These are phyloP conservation scores for Oryza rufipogon DNA, from an alignment of 176 grass and related monocot genomes.

Conservation along the genomic window DNA sequence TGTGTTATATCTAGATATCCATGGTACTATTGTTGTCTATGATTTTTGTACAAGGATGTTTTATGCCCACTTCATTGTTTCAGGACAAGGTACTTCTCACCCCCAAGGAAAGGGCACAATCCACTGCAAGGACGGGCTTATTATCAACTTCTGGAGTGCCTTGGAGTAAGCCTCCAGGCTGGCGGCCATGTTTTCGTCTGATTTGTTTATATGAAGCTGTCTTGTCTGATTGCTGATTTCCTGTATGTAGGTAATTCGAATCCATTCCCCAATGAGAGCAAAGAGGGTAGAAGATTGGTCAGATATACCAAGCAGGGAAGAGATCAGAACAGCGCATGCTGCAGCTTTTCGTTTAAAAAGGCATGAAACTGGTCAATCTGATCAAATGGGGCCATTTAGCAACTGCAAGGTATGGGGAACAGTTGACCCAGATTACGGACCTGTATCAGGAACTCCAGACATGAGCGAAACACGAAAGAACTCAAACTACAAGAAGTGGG, in stretches of 20 bases:
- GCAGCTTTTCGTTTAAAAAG: slow-evolving; percentile 71
- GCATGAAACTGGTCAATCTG: slow-evolving; percentile 50
- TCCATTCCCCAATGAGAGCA: slow-evolving; percentile 95
- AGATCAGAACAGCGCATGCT: slow-evolving; percentile 62
- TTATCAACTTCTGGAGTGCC: slow-evolving; percentile 98
- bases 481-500: slow-evolving; percentile 89
- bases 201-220: background rate
- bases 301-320: slow-evolving; percentile 78
- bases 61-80: slow-evolving; percentile 43
- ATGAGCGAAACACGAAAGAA: slow-evolving; percentile 69
- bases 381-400: slow-evolving; percentile 63
- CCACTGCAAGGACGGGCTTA: slow-evolving; percentile 95
- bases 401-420: slow-evolving; percentile 95
- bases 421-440: slow-evolving; percentile 59
- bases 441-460: slow-evolving; percentile 76
- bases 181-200: background rate
- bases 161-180: slow-evolving; percentile 66
- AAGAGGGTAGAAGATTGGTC: slow-evolving; percentile 85
- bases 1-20: slow-evolving; percentile 25
- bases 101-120: slow-evolving; percentile 89
- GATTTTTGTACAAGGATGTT: slow-evolving; percentile 20
- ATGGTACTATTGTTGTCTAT: background rate
- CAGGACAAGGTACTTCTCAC: slow-evolving; percentile 93
- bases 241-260: slow-evolving; percentile 71
- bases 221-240: background rate